These are phyloP conservation scores for Cryphonectria nitschkei DNA, from an alignment of 2,329 filamentous ascomycete genomes.

Conservation along the genomic window DNA sequence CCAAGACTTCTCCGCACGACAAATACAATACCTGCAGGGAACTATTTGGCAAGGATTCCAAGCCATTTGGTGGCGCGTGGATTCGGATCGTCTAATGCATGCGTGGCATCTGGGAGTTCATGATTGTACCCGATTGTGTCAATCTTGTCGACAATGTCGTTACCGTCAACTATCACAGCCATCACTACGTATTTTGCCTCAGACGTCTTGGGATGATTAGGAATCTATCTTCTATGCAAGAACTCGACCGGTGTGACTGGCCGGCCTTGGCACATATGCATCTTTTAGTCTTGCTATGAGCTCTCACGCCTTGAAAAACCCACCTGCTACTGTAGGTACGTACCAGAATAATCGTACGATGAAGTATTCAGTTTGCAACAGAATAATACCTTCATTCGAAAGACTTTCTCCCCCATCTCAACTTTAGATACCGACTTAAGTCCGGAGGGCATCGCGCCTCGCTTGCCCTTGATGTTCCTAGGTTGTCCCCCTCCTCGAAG, in stretches of 20 bases:
- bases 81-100: neutral
- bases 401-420: neutral
- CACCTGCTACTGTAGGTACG: neutral
- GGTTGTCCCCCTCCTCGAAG: slow-evolving; percentile 7
- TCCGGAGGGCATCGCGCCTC: neutral
- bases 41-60: neutral
- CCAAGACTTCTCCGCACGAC: neutral
- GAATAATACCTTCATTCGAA: neutral
- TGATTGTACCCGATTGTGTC: neutral
- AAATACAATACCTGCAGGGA: neutral
- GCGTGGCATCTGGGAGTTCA: too few species aligned
- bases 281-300: neutral
- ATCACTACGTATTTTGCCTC: neutral
- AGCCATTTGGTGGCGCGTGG: neutral
- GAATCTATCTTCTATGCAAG: neutral
- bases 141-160: neutral
- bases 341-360: neutral
- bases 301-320: neutral
- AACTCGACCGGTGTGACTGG: neutral
- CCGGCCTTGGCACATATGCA: neutral
- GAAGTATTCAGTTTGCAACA: neutral
- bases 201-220: neutral
- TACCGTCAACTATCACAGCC: neutral
- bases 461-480: slow-evolving; percentile 7
- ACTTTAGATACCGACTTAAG: neutral